Conservation (phyloP, 2,329 filamentous ascomycete genomes). For the Penicillium sp. region DNA sequence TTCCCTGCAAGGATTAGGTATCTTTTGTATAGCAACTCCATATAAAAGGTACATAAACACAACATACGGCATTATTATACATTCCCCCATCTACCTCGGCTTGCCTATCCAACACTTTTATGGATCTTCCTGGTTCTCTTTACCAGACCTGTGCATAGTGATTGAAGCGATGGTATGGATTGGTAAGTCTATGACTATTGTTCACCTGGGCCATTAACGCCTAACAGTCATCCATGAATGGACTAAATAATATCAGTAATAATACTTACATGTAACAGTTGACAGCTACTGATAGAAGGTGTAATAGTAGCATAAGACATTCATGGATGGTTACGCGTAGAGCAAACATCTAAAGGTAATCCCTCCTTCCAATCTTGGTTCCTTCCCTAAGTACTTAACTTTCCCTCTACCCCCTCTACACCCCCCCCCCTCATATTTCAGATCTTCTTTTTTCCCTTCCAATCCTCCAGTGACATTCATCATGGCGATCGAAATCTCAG, state of each 20-base stretch:
- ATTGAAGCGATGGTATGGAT: too few relatives aligned
- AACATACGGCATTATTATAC: background rate
- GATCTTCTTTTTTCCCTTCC: background rate
- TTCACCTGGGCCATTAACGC: too few relatives aligned
- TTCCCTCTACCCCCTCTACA: background rate
- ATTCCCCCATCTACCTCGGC: background rate
- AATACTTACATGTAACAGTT: too few relatives aligned
- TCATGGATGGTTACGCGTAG: too few relatives aligned
- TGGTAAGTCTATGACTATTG: too few relatives aligned
- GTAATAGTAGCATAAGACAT: background rate
- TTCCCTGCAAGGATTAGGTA: background rate
- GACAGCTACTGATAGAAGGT: background rate
- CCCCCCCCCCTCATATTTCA: background rate
- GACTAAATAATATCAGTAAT: too few relatives aligned
- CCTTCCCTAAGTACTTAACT: background rate
- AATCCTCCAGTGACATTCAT: background rate
- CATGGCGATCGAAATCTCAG: background rate
- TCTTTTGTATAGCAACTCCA: background rate
- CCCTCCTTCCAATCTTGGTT: background rate
- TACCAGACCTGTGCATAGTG: background rate
- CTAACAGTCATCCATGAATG: too few relatives aligned
- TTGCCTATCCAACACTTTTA: background rate
- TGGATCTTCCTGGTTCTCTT: background rate
- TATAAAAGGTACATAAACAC: background rate
- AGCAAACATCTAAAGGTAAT: background rate